Percentiles rank a stretch among this genome's conserved stretches.
phyloP scores from a whole-genome alignment of 306 rosid species.

The Hippophae gyantsensis region DNA sequence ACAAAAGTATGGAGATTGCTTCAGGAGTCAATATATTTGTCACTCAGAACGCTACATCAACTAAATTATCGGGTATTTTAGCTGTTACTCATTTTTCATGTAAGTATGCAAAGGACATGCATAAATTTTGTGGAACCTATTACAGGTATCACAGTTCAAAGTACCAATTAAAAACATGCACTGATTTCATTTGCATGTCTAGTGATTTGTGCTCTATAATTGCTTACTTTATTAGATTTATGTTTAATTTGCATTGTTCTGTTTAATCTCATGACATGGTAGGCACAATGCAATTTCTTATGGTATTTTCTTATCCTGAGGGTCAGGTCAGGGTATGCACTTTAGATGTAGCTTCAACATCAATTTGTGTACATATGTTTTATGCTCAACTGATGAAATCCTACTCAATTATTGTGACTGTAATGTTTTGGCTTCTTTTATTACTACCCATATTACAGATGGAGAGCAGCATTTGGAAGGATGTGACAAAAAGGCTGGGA shows the following conservation, averaged over 20 bases:
- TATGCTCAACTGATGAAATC: background rate
- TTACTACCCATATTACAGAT: conserved; percentile 22
- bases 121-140: background rate
- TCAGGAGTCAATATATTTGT: conserved; percentile 59
- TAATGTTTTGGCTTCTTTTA: background rate
- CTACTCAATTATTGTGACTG: background rate
- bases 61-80: conserved; percentile 48
- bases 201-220: no score
- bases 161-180: no score
- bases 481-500: conserved; percentile 12
- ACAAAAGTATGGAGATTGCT: conserved; percentile 81
- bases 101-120: background rate
- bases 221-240: no score
- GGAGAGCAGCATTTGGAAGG: conserved; percentile 34
- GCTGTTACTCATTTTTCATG: background rate
- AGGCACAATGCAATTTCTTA: no score
- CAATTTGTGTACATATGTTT: background rate
- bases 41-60: conserved; percentile 41
- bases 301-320: no score
- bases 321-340: no score
- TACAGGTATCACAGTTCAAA: background rate
- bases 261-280: no score
- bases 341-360: no score
- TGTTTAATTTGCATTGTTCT: no score
- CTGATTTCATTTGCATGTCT: no score